Evolutionary conservation across 352 stramenopile species (phyloP), one percentile per base, ranked within the genome.

Genomic region (Achlya hypogyna): DNA sequence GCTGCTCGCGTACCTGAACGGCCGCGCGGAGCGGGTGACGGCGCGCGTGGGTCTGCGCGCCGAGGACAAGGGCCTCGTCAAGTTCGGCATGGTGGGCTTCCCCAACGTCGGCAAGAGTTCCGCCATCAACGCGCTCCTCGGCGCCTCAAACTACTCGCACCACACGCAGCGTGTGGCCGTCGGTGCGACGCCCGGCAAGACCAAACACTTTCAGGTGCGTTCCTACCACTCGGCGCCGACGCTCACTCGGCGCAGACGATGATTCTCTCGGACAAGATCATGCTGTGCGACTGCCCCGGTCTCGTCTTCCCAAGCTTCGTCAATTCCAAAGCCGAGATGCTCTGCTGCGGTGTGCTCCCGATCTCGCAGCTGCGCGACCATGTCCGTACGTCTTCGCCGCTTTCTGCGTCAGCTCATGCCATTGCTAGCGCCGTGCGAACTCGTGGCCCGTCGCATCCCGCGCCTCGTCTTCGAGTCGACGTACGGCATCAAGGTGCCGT

Each of bases 221-320:
- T 45, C 8, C 35, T 31, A 47, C 43, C 23, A 54, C n/a, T 63
- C n/a, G 28, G 23, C 38, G 31, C 4, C 35, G 66, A 29, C 34
- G 43, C 14, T 69, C 9, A 70, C 14, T 9, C 22, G n/a, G 22
- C 70, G 20, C 65, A 91, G 88, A 99, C 98, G 45, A 79, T 99
- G 43, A 79, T 98, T 10, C 73, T 99, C 20, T 98, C 93, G 23
- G 87, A 98, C 75, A 82, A 79, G 63, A 96, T 99, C 68, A 98
- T 99, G 86, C 84, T 99, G n/a, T 99, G 97, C 72, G 98, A 99
- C 92, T 99, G 98, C 74, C 98, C 98, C 5, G 98, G 98, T 72
- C 84, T 99, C 22, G 98, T 99, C 8, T 99, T 99, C 78, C 98
- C 98, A 3, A 98, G 93, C 42, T 99, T 99, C 72, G 97, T 99